Conservation (phyloP, 129 eudicot species). For the Saposhnikovia divaricata region DNA sequence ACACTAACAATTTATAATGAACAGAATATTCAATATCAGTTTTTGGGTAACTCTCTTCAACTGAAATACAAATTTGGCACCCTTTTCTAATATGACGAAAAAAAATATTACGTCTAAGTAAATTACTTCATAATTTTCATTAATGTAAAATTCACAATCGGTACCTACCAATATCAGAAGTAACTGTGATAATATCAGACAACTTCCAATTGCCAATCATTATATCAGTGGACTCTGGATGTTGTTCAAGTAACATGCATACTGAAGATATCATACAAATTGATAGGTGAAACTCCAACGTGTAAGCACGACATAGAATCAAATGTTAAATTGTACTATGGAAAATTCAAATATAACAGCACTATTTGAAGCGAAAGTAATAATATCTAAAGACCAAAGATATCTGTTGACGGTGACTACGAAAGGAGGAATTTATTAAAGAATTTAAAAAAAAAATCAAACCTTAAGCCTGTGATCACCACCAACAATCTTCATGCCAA, state of each 20-base stretch:
- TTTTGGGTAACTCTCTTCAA: neutral
- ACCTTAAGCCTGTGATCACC: slow-evolving; percentile 99
- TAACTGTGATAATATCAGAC: neutral
- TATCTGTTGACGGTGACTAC: neutral
- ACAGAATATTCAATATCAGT: neutral
- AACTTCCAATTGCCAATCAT: neutral
- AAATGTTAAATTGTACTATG: neutral
- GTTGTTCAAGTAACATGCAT: neutral
- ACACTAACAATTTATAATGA: too few relatives aligned
- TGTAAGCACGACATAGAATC: neutral
- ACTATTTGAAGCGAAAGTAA: neutral
- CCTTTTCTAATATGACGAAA: neutral
- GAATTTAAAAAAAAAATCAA: neutral
- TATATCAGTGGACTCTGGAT: neutral
- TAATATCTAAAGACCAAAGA: neutral
- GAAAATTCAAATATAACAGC: neutral
- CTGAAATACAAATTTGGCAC: neutral
- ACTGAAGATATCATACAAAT: neutral
- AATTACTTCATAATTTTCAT: neutral
- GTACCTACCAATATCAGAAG: neutral
- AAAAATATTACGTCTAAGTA: too few relatives aligned
- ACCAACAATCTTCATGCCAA: slow-evolving; percentile 78
- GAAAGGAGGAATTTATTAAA: neutral
- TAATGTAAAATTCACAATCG: neutral
- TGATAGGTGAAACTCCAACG: neutral